phyloP scores from a whole-genome alignment of 2,329 filamentous ascomycete genomes.

The Penicillium sp. region DNA sequence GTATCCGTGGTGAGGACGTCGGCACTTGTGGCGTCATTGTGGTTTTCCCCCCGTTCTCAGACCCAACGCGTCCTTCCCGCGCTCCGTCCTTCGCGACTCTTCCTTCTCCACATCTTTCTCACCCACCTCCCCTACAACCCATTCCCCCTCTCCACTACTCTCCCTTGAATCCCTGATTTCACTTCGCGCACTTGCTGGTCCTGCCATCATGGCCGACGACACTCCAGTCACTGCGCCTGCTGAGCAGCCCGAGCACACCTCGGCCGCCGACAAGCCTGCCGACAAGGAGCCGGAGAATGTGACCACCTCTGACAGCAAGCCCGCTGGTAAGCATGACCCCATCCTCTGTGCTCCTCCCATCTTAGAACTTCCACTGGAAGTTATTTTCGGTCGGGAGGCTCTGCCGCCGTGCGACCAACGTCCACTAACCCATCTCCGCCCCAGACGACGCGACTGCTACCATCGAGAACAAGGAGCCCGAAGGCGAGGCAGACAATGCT shows the following conservation, averaged over 20 bases:
- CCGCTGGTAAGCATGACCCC: constrained; percentile 20
- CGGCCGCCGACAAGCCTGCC: constrained; percentile 28
- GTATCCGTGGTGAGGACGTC: not conserved
- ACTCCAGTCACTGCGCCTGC: constrained; percentile 33
- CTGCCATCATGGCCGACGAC: constrained; percentile 41
- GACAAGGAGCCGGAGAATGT: constrained; percentile 31
- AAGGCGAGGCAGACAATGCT: constrained; percentile 30
- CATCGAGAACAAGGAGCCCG: constrained; percentile 31
- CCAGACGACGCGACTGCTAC: constrained; percentile 19
- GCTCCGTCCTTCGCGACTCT: constrained; percentile 30
- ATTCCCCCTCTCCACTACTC: constrained; percentile 20
- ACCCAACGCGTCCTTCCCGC: constrained; percentile 29
- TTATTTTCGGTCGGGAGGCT: constrained; percentile 1
- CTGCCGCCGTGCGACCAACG: constrained; percentile 19
- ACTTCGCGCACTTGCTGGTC: constrained; percentile 14
- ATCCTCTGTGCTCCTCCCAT: not conserved
- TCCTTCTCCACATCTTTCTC: constrained; percentile 28
- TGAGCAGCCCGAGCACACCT: constrained; percentile 34
- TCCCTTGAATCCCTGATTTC: constrained; percentile 16
- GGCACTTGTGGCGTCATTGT: constrained; percentile 25
- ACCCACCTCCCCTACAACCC: constrained; percentile 23
- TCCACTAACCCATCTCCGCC: constrained; percentile 15
- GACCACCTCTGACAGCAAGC: constrained; percentile 18
- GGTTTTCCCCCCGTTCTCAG: constrained; percentile 17
- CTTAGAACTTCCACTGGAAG: constrained; percentile 1